These are phyloP conservation scores for Globisporangium heterothallicum DNA, from an alignment of 352 stramenopile genomes.

Conservation along the genomic window DNA sequence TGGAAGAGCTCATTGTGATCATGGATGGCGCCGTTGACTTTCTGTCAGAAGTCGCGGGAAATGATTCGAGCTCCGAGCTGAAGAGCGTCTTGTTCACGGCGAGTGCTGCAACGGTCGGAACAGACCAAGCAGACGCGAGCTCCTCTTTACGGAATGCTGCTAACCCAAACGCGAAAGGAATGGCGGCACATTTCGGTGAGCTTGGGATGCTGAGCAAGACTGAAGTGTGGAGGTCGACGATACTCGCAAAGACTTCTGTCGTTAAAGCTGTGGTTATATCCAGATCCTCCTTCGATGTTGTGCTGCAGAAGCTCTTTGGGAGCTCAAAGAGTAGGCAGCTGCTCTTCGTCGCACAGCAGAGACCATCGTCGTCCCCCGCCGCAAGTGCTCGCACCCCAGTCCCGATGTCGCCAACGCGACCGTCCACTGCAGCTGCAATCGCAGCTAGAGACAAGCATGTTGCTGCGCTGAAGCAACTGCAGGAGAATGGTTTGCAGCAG, in stretches of 20 bases:
- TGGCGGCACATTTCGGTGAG: conserved; percentile 30
- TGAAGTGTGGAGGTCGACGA: conserved; percentile 32
- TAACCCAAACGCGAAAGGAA: conserved; percentile 6
- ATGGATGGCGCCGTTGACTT: conserved; percentile 33
- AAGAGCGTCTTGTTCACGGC: background rate
- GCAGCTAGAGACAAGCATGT: conserved; percentile 23
- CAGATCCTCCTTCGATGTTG: conserved; percentile 29
- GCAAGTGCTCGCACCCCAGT: conserved; percentile 6
- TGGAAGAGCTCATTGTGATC: conserved; percentile 35
- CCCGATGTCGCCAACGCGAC: conserved; percentile 13
- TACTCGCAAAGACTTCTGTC: conserved; percentile 13
- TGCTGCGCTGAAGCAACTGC: conserved; percentile 22
- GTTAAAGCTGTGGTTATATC: conserved; percentile 29
- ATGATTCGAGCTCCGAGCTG: background rate
- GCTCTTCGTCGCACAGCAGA: conserved; percentile 15
- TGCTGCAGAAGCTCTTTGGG: conserved; percentile 37
- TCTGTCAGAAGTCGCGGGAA: background rate
- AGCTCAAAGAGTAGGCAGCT: conserved; percentile 19
- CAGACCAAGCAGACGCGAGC: background rate
- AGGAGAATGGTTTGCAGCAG: conserved; percentile 12
- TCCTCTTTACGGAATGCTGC: background rate
- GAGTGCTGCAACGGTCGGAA: background rate
- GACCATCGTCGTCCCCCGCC: conserved; percentile 34
- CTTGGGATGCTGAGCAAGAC: conserved; percentile 39
- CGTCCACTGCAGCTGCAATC: conserved; percentile 18